Percentiles rank a stretch among this genome's conserved stretches.
Evolutionary conservation across 2,329 filamentous ascomycete species (phyloP).

Genomic region (Fusarium siculi): DNA sequence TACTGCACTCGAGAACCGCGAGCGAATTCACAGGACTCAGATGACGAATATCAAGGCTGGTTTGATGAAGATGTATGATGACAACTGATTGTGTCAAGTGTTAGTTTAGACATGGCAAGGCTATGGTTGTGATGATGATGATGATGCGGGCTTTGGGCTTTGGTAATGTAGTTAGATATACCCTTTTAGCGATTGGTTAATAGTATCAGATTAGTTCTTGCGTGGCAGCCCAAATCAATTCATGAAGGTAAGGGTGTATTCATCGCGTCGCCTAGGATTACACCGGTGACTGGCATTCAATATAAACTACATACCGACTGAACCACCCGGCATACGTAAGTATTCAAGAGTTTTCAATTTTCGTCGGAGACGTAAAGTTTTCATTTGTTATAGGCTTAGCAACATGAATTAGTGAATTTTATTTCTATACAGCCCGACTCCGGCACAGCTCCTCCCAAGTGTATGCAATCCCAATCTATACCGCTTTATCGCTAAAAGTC

Average conservation of each 20-base stretch:
- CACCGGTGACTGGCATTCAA: neutral
- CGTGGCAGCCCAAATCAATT: neutral
- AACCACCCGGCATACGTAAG: neutral
- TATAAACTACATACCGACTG: neutral
- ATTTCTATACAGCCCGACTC: conserved; percentile 23
- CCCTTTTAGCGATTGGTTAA: conserved; percentile 15
- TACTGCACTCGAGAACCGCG: conserved; percentile 53
- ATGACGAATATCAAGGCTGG: conserved; percentile 52
- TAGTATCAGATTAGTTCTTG: neutral
- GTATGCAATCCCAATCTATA: conserved; percentile 16
- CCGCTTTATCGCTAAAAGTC: conserved; percentile 39
- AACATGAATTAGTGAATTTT: conserved; percentile 21
- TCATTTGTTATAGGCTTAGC: conserved; percentile 22
- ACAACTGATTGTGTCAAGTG: conserved; percentile 38
- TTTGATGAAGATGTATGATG: conserved; percentile 52
- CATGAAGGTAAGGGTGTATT: neutral
- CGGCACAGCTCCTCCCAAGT: conserved; percentile 20
- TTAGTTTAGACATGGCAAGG: neutral
- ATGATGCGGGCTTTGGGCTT: neutral
- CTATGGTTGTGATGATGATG: neutral
- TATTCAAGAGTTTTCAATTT: conserved; percentile 18
- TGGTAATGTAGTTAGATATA: conserved; percentile 22
- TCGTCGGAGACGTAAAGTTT: neutral
- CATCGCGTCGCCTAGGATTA: neutral
- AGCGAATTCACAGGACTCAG: conserved; percentile 46